Percentiles rank a stretch among this genome's conserved stretches.
Conservation (phyloP, 2,329 filamentous ascomycete genomes). For the Colletotrichum chlorophyti region DNA sequence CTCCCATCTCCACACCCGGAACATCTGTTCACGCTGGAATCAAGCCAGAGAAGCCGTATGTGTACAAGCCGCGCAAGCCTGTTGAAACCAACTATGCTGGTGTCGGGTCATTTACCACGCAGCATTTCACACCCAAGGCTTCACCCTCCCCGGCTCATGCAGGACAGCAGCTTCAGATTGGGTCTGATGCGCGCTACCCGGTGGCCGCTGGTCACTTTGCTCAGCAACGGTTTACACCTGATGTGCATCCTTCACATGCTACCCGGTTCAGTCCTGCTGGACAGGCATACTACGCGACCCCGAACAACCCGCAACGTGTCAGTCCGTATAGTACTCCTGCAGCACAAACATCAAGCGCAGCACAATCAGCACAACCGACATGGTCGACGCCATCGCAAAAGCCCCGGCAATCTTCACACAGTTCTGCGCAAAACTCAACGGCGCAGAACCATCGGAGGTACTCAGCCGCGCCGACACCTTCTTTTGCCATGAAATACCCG, state of each 20-base stretch:
- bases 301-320: background rate
- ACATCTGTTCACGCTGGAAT: slow-evolving; percentile 4
- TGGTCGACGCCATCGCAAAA: slow-evolving; percentile 14
- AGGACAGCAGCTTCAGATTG: slow-evolving; percentile 36
- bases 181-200: slow-evolving; percentile 38
- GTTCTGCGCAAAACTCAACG: background rate
- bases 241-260: slow-evolving; percentile 3
- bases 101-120: slow-evolving; percentile 39
- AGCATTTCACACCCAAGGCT: slow-evolving; percentile 42
- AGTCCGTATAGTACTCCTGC: slow-evolving; percentile 16
- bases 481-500: slow-evolving; percentile 59
- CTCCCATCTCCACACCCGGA: slow-evolving; percentile 2
- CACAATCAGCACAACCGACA: slow-evolving; percentile 7
- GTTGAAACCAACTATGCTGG: slow-evolving; percentile 33
- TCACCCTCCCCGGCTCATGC: slow-evolving; percentile 34
- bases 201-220: slow-evolving; percentile 27
- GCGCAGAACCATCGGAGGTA: slow-evolving; percentile 28
- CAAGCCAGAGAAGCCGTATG: slow-evolving; percentile 55
- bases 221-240: slow-evolving; percentile 35
- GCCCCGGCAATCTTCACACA: background rate
- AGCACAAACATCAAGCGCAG: slow-evolving; percentile 3
- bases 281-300: background rate
- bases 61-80: slow-evolving; percentile 57
- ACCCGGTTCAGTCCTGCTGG: background rate
- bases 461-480: slow-evolving; percentile 28